Evolutionary conservation across 371 early-diverging fungal genomes (phyloP).

Genomic region (Rhizomucor miehei): DNA sequence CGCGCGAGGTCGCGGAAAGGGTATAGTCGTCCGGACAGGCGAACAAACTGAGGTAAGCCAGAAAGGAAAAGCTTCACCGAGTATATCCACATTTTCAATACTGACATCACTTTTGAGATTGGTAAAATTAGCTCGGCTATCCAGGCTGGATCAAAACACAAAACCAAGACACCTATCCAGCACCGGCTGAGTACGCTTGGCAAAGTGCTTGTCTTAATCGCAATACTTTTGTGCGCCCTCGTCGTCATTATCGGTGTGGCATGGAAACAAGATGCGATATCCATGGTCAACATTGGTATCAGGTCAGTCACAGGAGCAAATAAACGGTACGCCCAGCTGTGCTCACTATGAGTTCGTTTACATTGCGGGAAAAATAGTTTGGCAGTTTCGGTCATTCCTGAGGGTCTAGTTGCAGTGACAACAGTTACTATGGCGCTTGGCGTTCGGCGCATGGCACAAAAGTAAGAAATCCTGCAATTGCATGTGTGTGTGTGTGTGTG

Average conservation of each 20-base stretch:
- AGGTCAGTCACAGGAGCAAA: slow-evolving; percentile 17
- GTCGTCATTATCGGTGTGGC: slow-evolving; percentile 82
- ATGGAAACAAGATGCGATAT: slow-evolving; percentile 50
- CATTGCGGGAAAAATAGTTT: slow-evolving; percentile 28
- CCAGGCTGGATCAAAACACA: slow-evolving; percentile 60
- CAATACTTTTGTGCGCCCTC: slow-evolving; percentile 78
- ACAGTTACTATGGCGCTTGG: slow-evolving; percentile 94
- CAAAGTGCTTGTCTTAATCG: slow-evolving; percentile 67
- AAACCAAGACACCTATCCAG: slow-evolving; percentile 79
- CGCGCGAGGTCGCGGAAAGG: slow-evolving; percentile 71
- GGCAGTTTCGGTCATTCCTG: slow-evolving; percentile 94
- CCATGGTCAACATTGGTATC: slow-evolving; percentile 48
- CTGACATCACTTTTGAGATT: slow-evolving; percentile 45
- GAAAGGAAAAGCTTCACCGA: slow-evolving; percentile 36
- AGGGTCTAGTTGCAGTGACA: slow-evolving; percentile 92
- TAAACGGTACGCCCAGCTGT: neutral
- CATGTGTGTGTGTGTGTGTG: neutral
- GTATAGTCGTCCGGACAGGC: slow-evolving; percentile 80
- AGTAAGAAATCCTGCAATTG: slow-evolving; percentile 55
- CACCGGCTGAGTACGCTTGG: slow-evolving; percentile 69
- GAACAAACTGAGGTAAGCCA: slow-evolving; percentile 75
- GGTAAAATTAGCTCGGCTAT: slow-evolving; percentile 91
- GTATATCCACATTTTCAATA: neutral
- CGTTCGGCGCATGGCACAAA: slow-evolving; percentile 85
- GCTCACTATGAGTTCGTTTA: neutral